These are phyloP conservation scores for Thelonectria blattea DNA, from an alignment of 2,329 filamentous ascomycete species.

Conservation along the genomic window DNA sequence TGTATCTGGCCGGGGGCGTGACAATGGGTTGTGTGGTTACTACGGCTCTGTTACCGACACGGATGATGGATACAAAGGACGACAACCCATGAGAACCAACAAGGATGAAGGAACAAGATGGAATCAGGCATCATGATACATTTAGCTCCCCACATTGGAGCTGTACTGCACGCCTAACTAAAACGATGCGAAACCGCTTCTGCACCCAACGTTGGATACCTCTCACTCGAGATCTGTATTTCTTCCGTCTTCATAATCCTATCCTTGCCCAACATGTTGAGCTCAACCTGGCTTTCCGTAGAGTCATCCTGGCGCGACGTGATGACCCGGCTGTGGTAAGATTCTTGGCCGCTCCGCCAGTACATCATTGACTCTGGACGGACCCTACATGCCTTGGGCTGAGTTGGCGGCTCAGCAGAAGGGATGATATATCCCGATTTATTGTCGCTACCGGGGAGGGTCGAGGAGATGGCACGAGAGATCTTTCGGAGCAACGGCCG, in stretches of 20 bases:
- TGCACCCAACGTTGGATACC: background rate
- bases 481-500: constrained; percentile 22
- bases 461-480: constrained; percentile 7
- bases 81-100: constrained; percentile 17
- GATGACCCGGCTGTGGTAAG: background rate
- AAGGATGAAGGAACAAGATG: too few relatives aligned
- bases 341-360: constrained; percentile 7
- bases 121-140: too few relatives aligned
- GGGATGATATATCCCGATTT: background rate
- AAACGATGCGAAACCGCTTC: background rate
- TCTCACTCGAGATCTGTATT: constrained; percentile 17
- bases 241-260: constrained; percentile 23
- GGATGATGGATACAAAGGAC: constrained; percentile 44
- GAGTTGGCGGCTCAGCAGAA: background rate
- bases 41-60: constrained; percentile 54
- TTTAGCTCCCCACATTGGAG: background rate
- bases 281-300: constrained; percentile 18
- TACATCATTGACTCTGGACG: background rate
- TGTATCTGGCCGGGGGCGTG: constrained; percentile 63
- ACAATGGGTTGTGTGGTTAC: constrained; percentile 59
- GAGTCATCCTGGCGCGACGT: background rate
- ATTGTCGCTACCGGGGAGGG: constrained; percentile 1
- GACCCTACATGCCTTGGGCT: background rate
- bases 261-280: constrained; percentile 4
- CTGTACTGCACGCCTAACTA: background rate